Base-by-base conservation (phyloP, 2,329 filamentous ascomycete genomes). In the Cladosporium austrohemisphaericum region DNA sequence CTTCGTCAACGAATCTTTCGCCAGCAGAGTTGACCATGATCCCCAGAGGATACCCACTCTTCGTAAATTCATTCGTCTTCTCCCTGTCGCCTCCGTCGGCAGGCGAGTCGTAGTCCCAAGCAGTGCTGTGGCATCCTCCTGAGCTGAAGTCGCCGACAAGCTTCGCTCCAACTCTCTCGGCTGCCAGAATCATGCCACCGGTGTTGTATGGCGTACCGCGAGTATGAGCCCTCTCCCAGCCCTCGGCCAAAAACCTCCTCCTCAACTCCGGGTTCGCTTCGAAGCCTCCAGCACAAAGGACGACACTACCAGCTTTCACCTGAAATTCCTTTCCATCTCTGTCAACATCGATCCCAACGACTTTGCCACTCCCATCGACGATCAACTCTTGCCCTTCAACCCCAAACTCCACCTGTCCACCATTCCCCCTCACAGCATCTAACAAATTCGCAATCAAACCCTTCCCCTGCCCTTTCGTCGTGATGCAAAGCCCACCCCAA, bases 11-110 rank as follows among this genome's bases (percentile, higher is more conserved):
- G 57, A 86, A 86, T 1, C 83, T 71, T 33, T 74, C 59, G 0
- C 83, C 83, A 0, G 75, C 58, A 0, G 64, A 62, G 56, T 86
- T 86, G 13, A 86, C 50, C 76, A 84, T 85, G 10, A 86, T 55
- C 0, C 83, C 83, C 0, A 86, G 68, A 0, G 83, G 82, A 55
- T 86, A 86, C 1, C 83, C 83, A 1, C 78, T 83, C 59, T 86
- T 86, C 5, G 83, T 86, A 59, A 77, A 84, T 61, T 85, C 76
- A 57, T 86, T 86, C 3, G 82, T 81, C 2, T 79, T 65, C n/a
- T 66, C 66, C 2, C 79, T 72, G 55, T 85, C 77, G 3, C 83
- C 83, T 0, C 68, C 67, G 52, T 79, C 61, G 0, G 73, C 62
- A 0, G 76, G 72, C 0, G 82, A 76, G 57, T 84, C 76, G 1